Conservation (phyloP, 2,329 filamentous ascomycete species). For the Reticulascus tulasneorum region DNA sequence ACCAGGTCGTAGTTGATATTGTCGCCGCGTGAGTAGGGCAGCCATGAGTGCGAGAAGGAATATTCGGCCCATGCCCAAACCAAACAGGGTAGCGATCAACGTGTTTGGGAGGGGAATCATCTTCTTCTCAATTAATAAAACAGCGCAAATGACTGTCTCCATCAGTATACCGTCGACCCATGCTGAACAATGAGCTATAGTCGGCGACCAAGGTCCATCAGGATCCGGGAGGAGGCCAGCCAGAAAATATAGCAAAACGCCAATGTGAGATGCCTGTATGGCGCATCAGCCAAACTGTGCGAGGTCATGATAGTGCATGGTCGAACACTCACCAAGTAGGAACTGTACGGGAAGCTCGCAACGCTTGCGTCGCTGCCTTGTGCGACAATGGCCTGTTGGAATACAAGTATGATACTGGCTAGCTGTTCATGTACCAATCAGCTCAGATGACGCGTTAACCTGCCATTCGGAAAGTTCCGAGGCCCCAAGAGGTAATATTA, state of each 20-base stretch:
- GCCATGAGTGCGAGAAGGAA: conserved; percentile 30
- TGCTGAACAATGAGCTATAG: conserved; percentile 29
- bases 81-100: conserved; percentile 26
- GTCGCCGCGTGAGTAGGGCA: conserved; percentile 21
- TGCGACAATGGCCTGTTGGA: conserved; percentile 26
- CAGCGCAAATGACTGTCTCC: conserved; percentile 31
- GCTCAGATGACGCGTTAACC: too few relatives aligned
- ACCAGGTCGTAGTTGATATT: conserved; percentile 25
- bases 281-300: conserved; percentile 3
- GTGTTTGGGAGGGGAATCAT: conserved; percentile 22
- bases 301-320: too few relatives aligned
- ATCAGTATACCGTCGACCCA: conserved; percentile 31
- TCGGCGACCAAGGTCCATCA: conserved; percentile 39
- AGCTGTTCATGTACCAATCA: conserved; percentile 9
- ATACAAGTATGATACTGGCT: conserved; percentile 27
- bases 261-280: conserved; percentile 32
- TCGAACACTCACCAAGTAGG: conserved; percentile 29
- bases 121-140: conserved; percentile 25
- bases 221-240: conserved; percentile 39
- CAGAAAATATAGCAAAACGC: conserved; percentile 36
- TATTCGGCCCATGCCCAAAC: conserved; percentile 27
- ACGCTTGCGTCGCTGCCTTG: conserved; percentile 19
- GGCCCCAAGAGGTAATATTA: too few relatives aligned
- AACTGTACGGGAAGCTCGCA: conserved; percentile 33
- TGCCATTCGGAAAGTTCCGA: too few relatives aligned